Base-by-base conservation (phyloP, 2,329 filamentous ascomycete species). In the Geoglossum cookeanum region DNA sequence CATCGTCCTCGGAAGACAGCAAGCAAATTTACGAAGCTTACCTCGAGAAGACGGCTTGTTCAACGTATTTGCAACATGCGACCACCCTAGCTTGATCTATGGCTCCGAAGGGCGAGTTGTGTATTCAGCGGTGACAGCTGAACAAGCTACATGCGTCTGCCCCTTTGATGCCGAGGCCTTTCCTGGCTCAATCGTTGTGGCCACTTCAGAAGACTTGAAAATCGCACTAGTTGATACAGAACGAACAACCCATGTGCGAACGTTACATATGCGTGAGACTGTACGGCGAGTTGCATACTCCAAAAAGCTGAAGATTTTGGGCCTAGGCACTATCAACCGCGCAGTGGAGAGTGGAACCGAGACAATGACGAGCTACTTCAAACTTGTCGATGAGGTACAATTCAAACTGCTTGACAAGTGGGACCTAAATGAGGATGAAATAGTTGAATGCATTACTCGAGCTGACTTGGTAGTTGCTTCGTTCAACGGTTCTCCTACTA, bases 11-110 rank as follows among this genome's bases (percentile, higher is more conserved):
- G 91, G 92, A 29, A 91, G 86, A 13, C 84, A 89, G 59, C 85
- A 94, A 62, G 86, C 91, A 1, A 81, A 80, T 13, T 83, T 98
- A 63, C 85, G 91, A 59, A 75, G 85, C 27, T 71, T 98, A 1
- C 87, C 89, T 0, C 78, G 83, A 55, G 74, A 74, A 0, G 73
- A 83, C 56, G 75, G 78, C 0, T 72, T 87, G 0, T 85, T 78
- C 66, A 94, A 86, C 63, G 83, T 98, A 0, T 94, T 98, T 67
- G 88, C 89, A 0, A 94, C 88, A 0, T 95, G 89, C 58, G 92
- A 98, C 64, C 88, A 96, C 65, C 87, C 92, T 0, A 96, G 87
- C 61, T 71, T 98, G 57, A 95, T 98, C 54, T 96, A 98, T 66
- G 86, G 85, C 7, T 82, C 83, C 0, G 89, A 96, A 66, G 87